A percentile compares a stretch with the other conserved stretches of the same genome.
Evolutionary conservation across 306 rosid species (phyloP).

Genomic region (Sechiopsis laciniata): DNA sequence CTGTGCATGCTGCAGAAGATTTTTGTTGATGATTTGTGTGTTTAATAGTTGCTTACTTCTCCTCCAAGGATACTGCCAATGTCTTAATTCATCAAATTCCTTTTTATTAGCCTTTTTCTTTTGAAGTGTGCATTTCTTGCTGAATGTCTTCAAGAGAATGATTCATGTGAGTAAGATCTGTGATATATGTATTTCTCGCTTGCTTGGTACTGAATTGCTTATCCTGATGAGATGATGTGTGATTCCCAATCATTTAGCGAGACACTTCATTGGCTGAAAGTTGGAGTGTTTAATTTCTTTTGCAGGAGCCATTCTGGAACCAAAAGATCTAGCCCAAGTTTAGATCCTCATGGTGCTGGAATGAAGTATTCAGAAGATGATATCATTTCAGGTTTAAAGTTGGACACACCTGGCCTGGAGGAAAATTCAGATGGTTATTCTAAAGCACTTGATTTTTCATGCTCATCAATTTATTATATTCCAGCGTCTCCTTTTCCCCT

Average conservation of each 20-base stretch:
- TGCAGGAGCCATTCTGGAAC: conserved; percentile 51
- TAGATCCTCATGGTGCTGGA: conserved; percentile 56
- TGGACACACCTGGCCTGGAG: conserved; percentile 35
- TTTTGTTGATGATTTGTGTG: background rate
- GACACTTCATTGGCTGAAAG: conserved; percentile 4
- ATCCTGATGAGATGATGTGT: background rate
- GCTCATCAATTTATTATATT: background rate
- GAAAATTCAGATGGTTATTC: conserved; percentile 50
- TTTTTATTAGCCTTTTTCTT: background rate
- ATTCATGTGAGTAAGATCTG: conserved; percentile 1
- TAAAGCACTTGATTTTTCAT: conserved; percentile 26
- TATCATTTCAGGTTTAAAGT: conserved; percentile 43
- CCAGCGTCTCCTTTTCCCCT: background rate
- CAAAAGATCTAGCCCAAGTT: conserved; percentile 46
- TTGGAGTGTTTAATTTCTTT: conserved; percentile 15
- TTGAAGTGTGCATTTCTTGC: conserved; percentile 10
- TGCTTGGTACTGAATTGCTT: background rate
- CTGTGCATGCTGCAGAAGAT: background rate
- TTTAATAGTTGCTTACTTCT: background rate
- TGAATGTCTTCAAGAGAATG: conserved; percentile 7
- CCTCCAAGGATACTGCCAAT: background rate
- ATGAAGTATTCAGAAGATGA: conserved; percentile 40
- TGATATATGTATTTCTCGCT: background rate
- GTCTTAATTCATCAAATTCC: background rate
- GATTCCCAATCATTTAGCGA: background rate